A percentile compares a stretch with the other conserved stretches of the same genome.
Evolutionary conservation across 257 asterid genomes (phyloP).

Genomic region (Echium plantagineum): DNA sequence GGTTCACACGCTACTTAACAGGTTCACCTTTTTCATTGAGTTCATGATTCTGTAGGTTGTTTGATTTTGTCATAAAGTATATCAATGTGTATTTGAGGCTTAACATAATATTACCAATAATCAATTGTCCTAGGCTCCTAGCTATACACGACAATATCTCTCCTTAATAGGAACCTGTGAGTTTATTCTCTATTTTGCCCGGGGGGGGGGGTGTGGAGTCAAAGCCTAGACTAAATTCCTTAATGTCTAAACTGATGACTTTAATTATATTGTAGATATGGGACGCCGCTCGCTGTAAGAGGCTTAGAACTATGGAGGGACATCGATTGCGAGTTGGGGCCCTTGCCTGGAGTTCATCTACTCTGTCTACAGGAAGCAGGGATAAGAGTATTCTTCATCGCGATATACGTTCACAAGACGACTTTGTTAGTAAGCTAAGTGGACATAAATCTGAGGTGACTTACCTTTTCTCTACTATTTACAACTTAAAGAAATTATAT

Average conservation of each 20-base stretch:
- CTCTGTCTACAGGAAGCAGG: constrained; percentile 83
- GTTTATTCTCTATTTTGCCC: neutral
- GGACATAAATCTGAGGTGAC: constrained; percentile 96
- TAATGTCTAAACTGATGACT: neutral
- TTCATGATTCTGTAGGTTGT: neutral
- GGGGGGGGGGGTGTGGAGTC: neutral
- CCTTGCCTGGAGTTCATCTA: constrained; percentile 72
- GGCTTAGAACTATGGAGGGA: constrained; percentile 89
- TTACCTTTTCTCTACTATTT: constrained; percentile 6
- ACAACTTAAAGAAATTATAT: neutral
- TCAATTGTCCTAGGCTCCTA: too few species aligned
- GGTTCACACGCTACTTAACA: too few species aligned
- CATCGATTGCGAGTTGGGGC: constrained; percentile 65
- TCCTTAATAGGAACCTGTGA: neutral
- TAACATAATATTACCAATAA: neutral
- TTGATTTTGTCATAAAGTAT: neutral
- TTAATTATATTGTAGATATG: constrained; percentile 42
- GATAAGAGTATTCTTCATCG: constrained; percentile 90
- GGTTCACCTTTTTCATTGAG: neutral
- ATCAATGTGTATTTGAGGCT: neutral
- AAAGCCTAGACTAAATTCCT: neutral
- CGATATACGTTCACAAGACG: constrained; percentile 66
- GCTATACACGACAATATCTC: too few species aligned
- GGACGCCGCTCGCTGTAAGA: constrained; percentile 91
- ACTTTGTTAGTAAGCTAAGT: constrained; percentile 66